Evolutionary conservation across 2,329 filamentous ascomycete species (phyloP).

Genomic region (Neopestalotiopsis clavispora): DNA sequence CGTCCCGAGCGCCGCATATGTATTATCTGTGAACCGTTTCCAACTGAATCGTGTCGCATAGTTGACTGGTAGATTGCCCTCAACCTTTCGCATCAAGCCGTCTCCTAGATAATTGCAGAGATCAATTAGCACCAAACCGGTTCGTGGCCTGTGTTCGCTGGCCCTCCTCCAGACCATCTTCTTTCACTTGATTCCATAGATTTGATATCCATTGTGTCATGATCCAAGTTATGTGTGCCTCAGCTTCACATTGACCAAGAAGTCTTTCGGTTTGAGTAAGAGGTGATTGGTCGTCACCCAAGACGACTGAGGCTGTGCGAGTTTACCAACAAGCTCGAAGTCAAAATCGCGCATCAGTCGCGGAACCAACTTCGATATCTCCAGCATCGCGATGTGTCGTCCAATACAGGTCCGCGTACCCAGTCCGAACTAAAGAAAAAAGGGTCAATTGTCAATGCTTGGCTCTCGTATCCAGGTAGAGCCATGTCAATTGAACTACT

Average conservation of each 20-base stretch:
- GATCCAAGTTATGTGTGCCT: background rate
- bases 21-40: too few species aligned
- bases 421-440: conserved; percentile 39
- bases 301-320: background rate
- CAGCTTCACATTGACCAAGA: conserved; percentile 8
- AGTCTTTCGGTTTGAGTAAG: conserved; percentile 14
- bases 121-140: too few species aligned
- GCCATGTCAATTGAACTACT: conserved; percentile 13
- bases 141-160: too few species aligned
- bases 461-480: background rate
- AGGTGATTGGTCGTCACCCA: conserved; percentile 9
- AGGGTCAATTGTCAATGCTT: background rate
- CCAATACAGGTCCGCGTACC: conserved; percentile 49
- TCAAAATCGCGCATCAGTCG: conserved; percentile 39
- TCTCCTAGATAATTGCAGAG: too few species aligned
- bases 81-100: too few species aligned
- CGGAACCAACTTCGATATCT: conserved; percentile 48
- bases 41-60: too few species aligned
- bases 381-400: conserved; percentile 48
- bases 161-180: too few species aligned
- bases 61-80: too few species aligned
- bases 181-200: too few species aligned
- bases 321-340: conserved; percentile 30
- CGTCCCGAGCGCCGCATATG: too few species aligned
- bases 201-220: background rate